Evolutionary conservation across 805 yeast genomes (phyloP).

Genomic region (Ogataea neopini): DNA sequence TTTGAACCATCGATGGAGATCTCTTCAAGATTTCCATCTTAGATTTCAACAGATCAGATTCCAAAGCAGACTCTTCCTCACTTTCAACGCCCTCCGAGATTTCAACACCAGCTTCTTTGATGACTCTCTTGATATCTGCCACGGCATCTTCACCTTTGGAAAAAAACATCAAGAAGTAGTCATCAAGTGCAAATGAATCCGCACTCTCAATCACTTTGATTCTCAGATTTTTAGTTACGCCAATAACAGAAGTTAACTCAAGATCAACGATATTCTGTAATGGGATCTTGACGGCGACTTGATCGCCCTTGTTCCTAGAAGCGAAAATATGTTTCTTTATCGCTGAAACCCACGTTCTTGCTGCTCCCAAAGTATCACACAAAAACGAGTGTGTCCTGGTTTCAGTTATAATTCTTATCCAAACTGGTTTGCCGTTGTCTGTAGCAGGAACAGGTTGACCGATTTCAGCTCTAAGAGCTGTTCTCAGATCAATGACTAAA

Average conservation of each 20-base stretch:
- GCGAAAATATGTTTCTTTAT: conserved; percentile 78
- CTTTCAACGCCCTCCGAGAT: conserved; percentile 24
- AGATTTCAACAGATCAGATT: conserved; percentile 24
- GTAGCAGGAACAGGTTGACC: conserved; percentile 16
- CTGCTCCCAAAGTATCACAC: conserved; percentile 72
- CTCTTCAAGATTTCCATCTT: conserved; percentile 27
- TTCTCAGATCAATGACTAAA: conserved; percentile 68
- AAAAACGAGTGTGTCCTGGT: conserved; percentile 61
- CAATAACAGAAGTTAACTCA: conserved; percentile 56
- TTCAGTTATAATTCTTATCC: conserved; percentile 62
- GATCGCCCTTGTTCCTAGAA: conserved; percentile 65
- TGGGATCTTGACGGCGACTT: conserved; percentile 79
- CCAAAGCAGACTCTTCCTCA: conserved; percentile 24
- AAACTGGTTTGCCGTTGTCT: conserved; percentile 33
- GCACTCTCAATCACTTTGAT: conserved; percentile 61
- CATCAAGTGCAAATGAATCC: conserved; percentile 60
- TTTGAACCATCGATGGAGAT: conserved; percentile 28
- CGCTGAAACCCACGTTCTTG: conserved; percentile 76
- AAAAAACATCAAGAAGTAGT: conserved; percentile 69
- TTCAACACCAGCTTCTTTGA: conserved; percentile 37
- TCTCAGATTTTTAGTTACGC: conserved; percentile 55
- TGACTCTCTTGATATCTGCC: conserved; percentile 40
- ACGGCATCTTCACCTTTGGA: conserved; percentile 47
- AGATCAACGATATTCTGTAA: conserved; percentile 62
- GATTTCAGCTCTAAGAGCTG: conserved; percentile 64